A percentile compares a stretch with the other conserved stretches of the same genome.
These are phyloP conservation scores for Magnusiomyces tetraspermus DNA, from an alignment of 1,139 yeast genomes.

Conservation along the genomic window DNA sequence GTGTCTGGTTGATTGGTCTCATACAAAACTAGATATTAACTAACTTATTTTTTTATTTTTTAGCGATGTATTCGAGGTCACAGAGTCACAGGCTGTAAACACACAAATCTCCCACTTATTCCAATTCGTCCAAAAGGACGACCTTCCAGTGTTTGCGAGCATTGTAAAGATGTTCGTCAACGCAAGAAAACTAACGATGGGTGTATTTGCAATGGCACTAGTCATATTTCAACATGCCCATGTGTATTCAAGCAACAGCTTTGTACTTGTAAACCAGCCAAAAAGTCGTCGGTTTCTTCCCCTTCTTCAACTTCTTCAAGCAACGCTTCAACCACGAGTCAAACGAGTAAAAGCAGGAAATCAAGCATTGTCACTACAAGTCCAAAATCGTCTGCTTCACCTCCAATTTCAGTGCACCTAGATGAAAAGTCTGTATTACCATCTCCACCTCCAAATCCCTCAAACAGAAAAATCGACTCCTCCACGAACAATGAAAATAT, in stretches of 20 bases:
- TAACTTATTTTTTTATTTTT: slow-evolving; percentile 23
- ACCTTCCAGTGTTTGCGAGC: slow-evolving; percentile 85
- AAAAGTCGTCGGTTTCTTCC: background rate
- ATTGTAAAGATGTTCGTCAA: slow-evolving; percentile 75
- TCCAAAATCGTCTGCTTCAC: background rate
- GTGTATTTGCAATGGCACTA: slow-evolving; percentile 56
- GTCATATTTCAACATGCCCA: slow-evolving; percentile 39
- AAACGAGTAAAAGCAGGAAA: background rate
- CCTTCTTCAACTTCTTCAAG: too few species aligned
- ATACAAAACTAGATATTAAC: background rate
- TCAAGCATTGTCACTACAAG: background rate
- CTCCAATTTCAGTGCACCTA: background rate
- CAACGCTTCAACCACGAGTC: too few species aligned
- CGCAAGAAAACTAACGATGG: slow-evolving; percentile 56
- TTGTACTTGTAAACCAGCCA: slow-evolving; percentile 42
- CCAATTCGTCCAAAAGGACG: slow-evolving; percentile 95
- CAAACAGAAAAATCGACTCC: too few species aligned
- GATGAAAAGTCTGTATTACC: too few species aligned
- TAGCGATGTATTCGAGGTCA: slow-evolving; percentile 88
- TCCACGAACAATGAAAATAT: too few species aligned
- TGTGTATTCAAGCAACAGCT: slow-evolving; percentile 46
- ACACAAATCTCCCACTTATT: slow-evolving; percentile 79
- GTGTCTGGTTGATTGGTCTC: background rate
- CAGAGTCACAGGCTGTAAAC: slow-evolving; percentile 86
- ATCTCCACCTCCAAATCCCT: too few species aligned